phyloP scores from a whole-genome alignment of 805 yeast genomes.

The Candida nanaspora region DNA sequence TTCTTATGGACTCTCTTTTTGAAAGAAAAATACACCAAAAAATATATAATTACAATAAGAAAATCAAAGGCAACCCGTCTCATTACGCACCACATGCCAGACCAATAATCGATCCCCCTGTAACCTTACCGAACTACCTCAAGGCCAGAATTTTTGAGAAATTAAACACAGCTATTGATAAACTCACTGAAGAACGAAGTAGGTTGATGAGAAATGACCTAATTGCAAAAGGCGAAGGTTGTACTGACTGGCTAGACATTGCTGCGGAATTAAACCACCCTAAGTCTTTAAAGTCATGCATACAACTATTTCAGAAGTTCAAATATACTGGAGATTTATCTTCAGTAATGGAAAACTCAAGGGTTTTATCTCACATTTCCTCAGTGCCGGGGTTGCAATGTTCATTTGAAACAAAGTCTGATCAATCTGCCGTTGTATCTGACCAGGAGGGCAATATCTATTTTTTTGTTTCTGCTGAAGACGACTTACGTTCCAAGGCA shows the following conservation, averaged over 20 bases:
- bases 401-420: too few species aligned
- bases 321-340: too few species aligned
- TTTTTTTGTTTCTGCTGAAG: too few species aligned
- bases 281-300: too few species aligned
- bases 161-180: conserved; percentile 15
- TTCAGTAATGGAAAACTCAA: too few species aligned
- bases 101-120: conserved; percentile 18
- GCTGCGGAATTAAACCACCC: background rate
- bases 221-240: background rate
- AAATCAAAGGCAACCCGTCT: background rate
- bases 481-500: too few species aligned
- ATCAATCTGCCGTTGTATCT: too few species aligned
- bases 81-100: background rate
- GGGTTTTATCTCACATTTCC: too few species aligned
- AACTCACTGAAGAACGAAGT: conserved; percentile 6
- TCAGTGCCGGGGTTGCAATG: too few species aligned
- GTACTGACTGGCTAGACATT: background rate
- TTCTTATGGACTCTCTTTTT: conserved; percentile 16
- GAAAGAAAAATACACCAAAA: conserved; percentile 7
- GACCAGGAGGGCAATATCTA: too few species aligned
- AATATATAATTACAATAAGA: conserved; percentile 7
- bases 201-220: background rate
- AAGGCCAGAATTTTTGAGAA: conserved; percentile 9
- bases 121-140: conserved; percentile 9
- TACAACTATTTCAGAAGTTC: too few species aligned